Base-by-base conservation (phyloP, 2,329 filamentous ascomycete species). In the Nectriaceae sp. region DNA sequence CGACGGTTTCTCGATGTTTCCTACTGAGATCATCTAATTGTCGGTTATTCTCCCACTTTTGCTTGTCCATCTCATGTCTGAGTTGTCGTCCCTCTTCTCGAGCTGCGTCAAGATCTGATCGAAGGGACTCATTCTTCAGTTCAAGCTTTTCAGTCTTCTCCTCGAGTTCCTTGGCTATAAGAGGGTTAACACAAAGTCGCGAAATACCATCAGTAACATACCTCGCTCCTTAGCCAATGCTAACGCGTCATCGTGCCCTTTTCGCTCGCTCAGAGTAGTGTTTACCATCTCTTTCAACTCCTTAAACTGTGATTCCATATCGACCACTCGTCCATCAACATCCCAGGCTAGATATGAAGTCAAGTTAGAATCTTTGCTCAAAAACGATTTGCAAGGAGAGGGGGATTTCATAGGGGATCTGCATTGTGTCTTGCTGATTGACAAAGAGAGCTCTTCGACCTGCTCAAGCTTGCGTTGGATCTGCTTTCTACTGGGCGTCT, bases 291-390 rank as follows among this genome's bases (percentile, higher is more conserved):
- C 79, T 62, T 87, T 87, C 53, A 97, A 76, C 50, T 80, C 76
- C 40, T 80, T 78, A 64, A 90, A 90, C 61, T 93, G 79, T 16
- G 77, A 75, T 61, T 96, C 89, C 71, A 97, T 86, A 50, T 84
- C 80, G 54, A 85, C 84, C 57, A 97, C 80, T 55, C 87, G 84
- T 52, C 82, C 82, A 60, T 91, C 86, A 57, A 91, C 84, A 66
- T 97, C 90, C 80, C 87, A 93, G 62, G 81, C 88, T 89, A 80
- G 55, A 70, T 75, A 82, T 26, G 66, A 70, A 60, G 74, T 78
- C 56, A 80, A 72, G 78, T 89, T 87, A 84, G 91, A 90, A 76
- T 85, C 74, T 74, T 85, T 88, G 57, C 80, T 86, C 62, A 93
- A 75, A 75, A 79, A 92, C 2, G 66, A 59, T 56, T 80, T 78